These are phyloP conservation scores for Logfia minima DNA, from an alignment of 129 eudicot species.

Conservation along the genomic window DNA sequence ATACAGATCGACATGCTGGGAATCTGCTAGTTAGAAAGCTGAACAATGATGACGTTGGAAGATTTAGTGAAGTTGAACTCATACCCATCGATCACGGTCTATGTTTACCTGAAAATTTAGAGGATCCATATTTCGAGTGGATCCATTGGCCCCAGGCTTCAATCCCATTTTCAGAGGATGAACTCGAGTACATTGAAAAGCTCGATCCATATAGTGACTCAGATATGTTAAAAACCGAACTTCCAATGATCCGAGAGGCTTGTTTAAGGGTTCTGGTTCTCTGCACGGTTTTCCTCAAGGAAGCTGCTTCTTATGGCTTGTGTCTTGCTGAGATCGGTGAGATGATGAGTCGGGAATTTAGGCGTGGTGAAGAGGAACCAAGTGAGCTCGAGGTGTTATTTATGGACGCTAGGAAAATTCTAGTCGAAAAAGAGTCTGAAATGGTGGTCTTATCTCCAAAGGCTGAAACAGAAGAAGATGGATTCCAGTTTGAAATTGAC, in stretches of 20 bases:
- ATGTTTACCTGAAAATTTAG: constrained; percentile 84
- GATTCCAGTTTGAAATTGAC: constrained; percentile 66
- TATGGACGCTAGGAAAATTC: constrained; percentile 72
- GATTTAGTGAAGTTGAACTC: constrained; percentile 85
- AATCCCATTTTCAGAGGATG: constrained; percentile 90
- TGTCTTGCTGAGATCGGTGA: constrained; percentile 96
- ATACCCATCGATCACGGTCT: constrained; percentile 97
- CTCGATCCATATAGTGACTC: constrained; percentile 68
- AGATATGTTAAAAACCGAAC: constrained; percentile 65
- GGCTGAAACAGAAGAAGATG: constrained; percentile 48
- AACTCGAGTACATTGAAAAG: constrained; percentile 70
- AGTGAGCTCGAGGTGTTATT: constrained; percentile 89
- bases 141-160: constrained; percentile 99
- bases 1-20: constrained; percentile 93
- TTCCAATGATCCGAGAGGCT: constrained; percentile 92
- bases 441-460: constrained; percentile 37
- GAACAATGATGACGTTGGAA: constrained; percentile 43
- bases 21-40: constrained; percentile 79
- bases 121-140: constrained; percentile 98
- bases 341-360: constrained; percentile 91
- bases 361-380: constrained; percentile 91
- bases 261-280: constrained; percentile 75
- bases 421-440: constrained; percentile 54
- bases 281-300: constrained; percentile 81
- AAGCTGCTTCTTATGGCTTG: constrained; percentile 79